Evolutionary conservation across 176 grass and related monocot genomes (phyloP), one percentile per base, ranked within the genome.

Genomic region (Paspalum vaginatum): DNA sequence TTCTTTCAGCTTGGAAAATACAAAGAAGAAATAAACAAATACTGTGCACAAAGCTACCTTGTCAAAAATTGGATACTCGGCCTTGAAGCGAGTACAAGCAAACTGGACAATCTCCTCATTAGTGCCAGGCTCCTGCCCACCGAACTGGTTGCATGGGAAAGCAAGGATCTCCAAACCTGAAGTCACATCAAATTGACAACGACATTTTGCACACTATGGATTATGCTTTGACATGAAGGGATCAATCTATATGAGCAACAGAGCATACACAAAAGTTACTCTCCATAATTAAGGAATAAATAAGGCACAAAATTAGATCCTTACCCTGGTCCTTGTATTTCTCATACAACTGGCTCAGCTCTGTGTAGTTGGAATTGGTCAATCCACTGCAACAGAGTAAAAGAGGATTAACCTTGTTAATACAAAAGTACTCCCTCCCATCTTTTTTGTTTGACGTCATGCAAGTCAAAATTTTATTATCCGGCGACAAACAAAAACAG

Each of bases 101-200:
- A 97, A 94, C 79, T 94, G 69, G 54, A 97, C 69, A 46, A 97
- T 97, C 75, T 97, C 91, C 65, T 92, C 91, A 78, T 97, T 97
- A 78, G 21, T 97, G 79, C 94, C 94, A 48, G 91, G 89, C 84
- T 94, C 91, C 79, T 97, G 91, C 38, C 79, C 87, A 40, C 91
- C 94, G 14, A 97, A 97, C 79, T 97, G 94, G 84, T 94, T 97
- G 89, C 89, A 97, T 39, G 91, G 94, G 47, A 97, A 94, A 71
- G 91, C 91, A 53, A 97, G 87, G 81, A 97, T 90, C 76, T 94
- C 89, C 65, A 97, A 85, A 81, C 89, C 94, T 97, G 60, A 46
- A 70, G 45, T 42, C 51, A 59, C 40, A 88, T 55, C 26, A 85
- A 67, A 88, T 64, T 84, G 55, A 68, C 45, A 54, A 56, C 22